A percentile compares a stretch with the other conserved stretches of the same genome.
Evolutionary conservation across 768 basidiomycete species (phyloP).

Genomic region (Boletellus emodensis): DNA sequence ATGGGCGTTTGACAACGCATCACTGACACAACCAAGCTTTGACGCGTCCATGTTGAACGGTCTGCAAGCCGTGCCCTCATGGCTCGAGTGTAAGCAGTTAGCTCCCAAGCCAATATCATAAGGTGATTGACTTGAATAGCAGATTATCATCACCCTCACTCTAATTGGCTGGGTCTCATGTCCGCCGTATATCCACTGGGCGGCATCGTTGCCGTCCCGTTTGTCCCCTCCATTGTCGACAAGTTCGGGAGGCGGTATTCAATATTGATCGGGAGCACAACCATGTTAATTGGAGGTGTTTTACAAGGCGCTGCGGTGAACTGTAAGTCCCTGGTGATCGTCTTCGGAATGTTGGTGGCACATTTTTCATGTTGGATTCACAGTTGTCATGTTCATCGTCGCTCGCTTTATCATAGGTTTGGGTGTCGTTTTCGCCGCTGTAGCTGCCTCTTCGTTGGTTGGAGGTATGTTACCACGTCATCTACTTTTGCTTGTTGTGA

Average conservation of each 20-base stretch:
- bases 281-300: neutral
- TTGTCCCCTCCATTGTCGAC: neutral
- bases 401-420: conserved; percentile 5
- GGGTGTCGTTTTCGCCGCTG: neutral
- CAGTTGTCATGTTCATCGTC: conserved; percentile 7
- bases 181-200: neutral
- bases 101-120: neutral
- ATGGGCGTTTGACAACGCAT: too few relatives aligned
- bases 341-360: neutral
- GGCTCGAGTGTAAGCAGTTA: conserved; percentile 44
- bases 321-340: neutral
- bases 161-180: conserved; percentile 41
- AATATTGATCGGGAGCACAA: neutral
- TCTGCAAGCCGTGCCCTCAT: conserved; percentile 55
- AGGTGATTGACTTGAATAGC: neutral
- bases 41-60: conserved; percentile 59
- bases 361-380: too few relatives aligned
- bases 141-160: conserved; percentile 56
- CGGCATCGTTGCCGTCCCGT: neutral
- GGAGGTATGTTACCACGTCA: neutral
- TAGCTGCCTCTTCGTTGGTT: conserved; percentile 4
- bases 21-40: neutral
- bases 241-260: neutral
- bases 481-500: too few relatives aligned
- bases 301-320: neutral